These are phyloP conservation scores for Phaeolepiota aurea DNA, from an alignment of 768 basidiomycete species.

Conservation along the genomic window DNA sequence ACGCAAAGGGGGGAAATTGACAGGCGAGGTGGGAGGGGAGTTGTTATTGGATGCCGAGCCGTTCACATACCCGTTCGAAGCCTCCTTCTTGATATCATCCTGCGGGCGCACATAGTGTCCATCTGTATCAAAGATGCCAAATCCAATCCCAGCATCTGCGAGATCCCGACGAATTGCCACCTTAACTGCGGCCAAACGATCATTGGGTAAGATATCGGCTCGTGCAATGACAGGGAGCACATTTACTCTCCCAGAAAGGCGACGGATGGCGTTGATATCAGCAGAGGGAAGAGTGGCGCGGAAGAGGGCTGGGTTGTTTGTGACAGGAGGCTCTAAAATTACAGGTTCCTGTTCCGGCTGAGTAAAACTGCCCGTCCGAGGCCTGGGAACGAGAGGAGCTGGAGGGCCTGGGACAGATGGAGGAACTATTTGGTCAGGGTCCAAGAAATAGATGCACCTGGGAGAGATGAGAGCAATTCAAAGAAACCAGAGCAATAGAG, in stretches of 20 bases:
- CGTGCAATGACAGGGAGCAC: constrained; percentile 81
- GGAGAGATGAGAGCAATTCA: constrained; percentile 6
- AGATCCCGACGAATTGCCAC: constrained; percentile 73
- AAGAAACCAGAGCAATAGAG: constrained; percentile 10
- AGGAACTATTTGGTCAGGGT: constrained; percentile 75
- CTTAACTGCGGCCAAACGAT: constrained; percentile 74
- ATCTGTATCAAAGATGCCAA: constrained; percentile 84
- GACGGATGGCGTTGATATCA: constrained; percentile 74
- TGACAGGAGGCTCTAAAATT: constrained; percentile 73
- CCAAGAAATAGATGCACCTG: constrained; percentile 84
- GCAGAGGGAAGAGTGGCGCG: constrained; percentile 58
- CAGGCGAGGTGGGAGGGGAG: constrained; percentile 65
- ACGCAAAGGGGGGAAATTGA: constrained; percentile 48
- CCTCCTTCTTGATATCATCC: constrained; percentile 43
- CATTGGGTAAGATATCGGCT: constrained; percentile 75
- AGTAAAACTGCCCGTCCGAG: constrained; percentile 65
- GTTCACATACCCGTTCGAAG: constrained; percentile 47
- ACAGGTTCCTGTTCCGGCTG: constrained; percentile 67
- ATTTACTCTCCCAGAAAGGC: constrained; percentile 75
- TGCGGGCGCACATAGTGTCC: constrained; percentile 36
- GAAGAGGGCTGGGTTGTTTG: constrained; percentile 61
- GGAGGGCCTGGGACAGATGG: constrained; percentile 60
- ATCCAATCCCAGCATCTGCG: constrained; percentile 79
- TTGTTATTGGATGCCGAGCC: constrained; percentile 42
- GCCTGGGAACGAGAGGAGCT: constrained; percentile 57